Base-by-base conservation (phyloP, 345 rosid genomes). In the Conringia planisiliqua region DNA sequence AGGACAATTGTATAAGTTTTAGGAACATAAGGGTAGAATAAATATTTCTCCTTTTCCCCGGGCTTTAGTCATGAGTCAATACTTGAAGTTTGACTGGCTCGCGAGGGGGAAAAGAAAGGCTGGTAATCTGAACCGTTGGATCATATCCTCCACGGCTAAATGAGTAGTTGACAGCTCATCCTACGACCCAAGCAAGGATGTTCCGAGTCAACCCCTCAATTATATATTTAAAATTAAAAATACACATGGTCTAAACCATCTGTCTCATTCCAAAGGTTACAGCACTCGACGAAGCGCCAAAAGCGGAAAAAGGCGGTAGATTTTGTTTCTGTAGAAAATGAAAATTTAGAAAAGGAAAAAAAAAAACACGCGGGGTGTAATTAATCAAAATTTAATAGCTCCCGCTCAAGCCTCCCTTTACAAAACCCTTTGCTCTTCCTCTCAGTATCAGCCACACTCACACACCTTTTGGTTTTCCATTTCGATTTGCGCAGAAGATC, bases 51-150 rank as follows among this genome's bases (percentile, higher is more conserved):
- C 5, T 32, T 35, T 44, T 58, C 30, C 4, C 20, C 0, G 24
- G 22, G 18, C 29, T 14, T 40, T 40, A 12, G 17, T 50, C 9
- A 5, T 68, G 51, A 51, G 69, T 75, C 79, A 50, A 75, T 68
- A 60, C 74, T 60, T 6, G 29, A 68, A 32, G 29, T 60, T 75
- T 68, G 79, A 68, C 79, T 75, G 69, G 29, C 68, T 68, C 42
- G 9, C 18, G 0, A 16, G 2, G 27, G 24, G 24, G 24, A 22
- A 2, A 2, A 2, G 4, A 36, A 16, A 36, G 10, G 12, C 14
- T 24, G 33, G 20, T 42, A 64, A 74, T 59, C 35, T 59, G 10
- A 67, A 51, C 74, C 74, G 67, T 60, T 56, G 38, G 69, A 68
- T 60, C 12, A 59, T 36, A 36, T 16, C 1, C 20, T 29, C 20